These are phyloP conservation scores for Pouteria campechiana DNA, from an alignment of 179 eudicot species.

Conservation along the genomic window DNA sequence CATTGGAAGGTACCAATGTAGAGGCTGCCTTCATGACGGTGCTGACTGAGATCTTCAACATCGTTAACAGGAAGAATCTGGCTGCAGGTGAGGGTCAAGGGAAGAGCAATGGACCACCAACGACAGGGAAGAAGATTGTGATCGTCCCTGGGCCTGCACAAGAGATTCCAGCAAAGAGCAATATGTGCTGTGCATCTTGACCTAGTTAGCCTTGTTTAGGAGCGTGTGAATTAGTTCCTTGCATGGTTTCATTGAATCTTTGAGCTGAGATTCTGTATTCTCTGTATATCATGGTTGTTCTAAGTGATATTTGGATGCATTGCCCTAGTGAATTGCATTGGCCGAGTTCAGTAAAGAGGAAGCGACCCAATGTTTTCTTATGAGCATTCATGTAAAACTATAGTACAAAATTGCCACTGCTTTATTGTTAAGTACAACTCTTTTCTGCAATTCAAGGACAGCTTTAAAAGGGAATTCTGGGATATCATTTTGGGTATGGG, in stretches of 20 bases:
- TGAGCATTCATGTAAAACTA: no score
- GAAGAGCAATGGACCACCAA: slow-evolving; percentile 34
- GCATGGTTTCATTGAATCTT: background rate
- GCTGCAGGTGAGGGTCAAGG: slow-evolving; percentile 35
- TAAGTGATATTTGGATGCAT: no score
- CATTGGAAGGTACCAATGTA: slow-evolving; percentile 48
- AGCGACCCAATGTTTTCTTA: no score
- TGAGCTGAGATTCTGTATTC: background rate
- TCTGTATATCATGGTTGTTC: no score
- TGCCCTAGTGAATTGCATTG: no score
- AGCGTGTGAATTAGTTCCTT: slow-evolving; percentile 1
- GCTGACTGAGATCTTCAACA: slow-evolving; percentile 55
- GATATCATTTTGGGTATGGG: no score
- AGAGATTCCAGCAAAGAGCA: slow-evolving; percentile 47
- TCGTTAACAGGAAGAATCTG: slow-evolving; percentile 48
- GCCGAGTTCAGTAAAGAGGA: no score
- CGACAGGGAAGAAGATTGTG: slow-evolving; percentile 62
- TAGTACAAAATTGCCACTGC: no score
- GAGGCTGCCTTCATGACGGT: slow-evolving; percentile 55
- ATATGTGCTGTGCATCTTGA: slow-evolving; percentile 47
- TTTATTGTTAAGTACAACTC: no score
- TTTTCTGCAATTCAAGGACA: no score
- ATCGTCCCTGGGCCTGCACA: slow-evolving; percentile 72
- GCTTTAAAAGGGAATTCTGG: no score
- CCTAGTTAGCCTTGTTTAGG: background rate